A percentile compares a stretch with the other conserved stretches of the same genome.
Conservation (phyloP, 805 yeast genomes). For the Ogataea allantospora region DNA sequence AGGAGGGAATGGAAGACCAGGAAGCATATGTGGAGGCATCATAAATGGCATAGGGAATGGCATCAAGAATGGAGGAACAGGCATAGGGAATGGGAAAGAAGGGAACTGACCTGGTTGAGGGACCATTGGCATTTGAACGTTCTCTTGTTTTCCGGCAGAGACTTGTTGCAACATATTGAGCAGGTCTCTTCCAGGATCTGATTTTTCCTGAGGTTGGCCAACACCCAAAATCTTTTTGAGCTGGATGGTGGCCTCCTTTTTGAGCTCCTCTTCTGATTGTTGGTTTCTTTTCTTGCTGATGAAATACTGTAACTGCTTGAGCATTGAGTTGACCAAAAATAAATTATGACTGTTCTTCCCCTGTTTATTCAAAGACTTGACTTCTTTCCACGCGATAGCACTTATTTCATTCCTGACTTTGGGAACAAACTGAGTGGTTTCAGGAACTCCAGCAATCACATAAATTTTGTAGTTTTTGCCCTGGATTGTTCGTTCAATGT, state of each 20-base stretch:
- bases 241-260: slow-evolving; percentile 60
- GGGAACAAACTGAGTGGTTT: slow-evolving; percentile 72
- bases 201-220: slow-evolving; percentile 34
- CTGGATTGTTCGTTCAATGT: slow-evolving; percentile 72
- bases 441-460: slow-evolving; percentile 75
- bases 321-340: slow-evolving; percentile 47
- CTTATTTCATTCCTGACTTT: slow-evolving; percentile 85
- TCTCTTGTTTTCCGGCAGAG: slow-evolving; percentile 32
- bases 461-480: slow-evolving; percentile 88
- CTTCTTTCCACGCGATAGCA: slow-evolving; percentile 74
- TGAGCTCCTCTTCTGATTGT: slow-evolving; percentile 56
- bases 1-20: slow-evolving; percentile 17
- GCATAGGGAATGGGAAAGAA: slow-evolving; percentile 29
- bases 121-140: slow-evolving; percentile 12
- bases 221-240: slow-evolving; percentile 66
- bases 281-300: slow-evolving; percentile 49
- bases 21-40: slow-evolving; percentile 14
- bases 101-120: slow-evolving; percentile 18
- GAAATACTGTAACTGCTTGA: slow-evolving; percentile 54
- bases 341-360: slow-evolving; percentile 33
- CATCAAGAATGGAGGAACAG: slow-evolving; percentile 22
- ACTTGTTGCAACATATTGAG: slow-evolving; percentile 58
- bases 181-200: slow-evolving; percentile 77
- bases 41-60: slow-evolving; percentile 17
- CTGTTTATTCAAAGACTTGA: slow-evolving; percentile 42